These are phyloP conservation scores for Oenanthe javanica DNA, from an alignment of 140 eudicot genomes.

Conservation along the genomic window DNA sequence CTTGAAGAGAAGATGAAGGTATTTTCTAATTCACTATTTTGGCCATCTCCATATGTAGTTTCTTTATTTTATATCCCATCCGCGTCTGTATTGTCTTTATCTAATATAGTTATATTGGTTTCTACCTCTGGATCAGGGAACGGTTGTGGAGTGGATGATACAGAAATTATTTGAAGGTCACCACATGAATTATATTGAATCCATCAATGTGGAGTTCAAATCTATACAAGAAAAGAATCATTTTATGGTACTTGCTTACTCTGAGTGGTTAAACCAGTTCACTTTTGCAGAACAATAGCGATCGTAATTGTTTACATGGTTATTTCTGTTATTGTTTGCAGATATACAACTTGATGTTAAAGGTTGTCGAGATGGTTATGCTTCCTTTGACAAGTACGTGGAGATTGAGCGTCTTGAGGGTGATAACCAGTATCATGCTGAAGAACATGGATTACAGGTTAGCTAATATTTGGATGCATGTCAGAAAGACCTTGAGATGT, in stretches of 20 bases:
- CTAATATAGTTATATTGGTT: background rate
- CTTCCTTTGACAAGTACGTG: constrained; percentile 96
- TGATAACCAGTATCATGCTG: constrained; percentile 90
- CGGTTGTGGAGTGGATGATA: constrained; percentile 96
- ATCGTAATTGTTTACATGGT: background rate
- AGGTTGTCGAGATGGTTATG: constrained; percentile 90
- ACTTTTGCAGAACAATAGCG: background rate
- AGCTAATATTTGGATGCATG: background rate
- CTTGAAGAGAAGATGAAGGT: constrained; percentile 99
- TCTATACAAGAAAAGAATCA: constrained; percentile 88
- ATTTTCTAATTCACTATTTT: constrained; percentile 2
- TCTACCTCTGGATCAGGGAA: constrained; percentile 45
- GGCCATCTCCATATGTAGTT: background rate
- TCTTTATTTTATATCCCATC: background rate
- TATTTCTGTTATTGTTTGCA: constrained; percentile 22
- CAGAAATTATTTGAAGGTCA: constrained; percentile 95
- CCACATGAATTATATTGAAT: constrained; percentile 92
- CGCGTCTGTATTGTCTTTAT: background rate
- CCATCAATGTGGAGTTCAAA: constrained; percentile 87
- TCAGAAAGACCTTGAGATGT: background rate
- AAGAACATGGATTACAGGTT: constrained; percentile 85
- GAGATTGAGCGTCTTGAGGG: constrained; percentile 96
- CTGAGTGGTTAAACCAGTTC: background rate
- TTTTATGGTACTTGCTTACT: constrained; percentile 51
- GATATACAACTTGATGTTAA: constrained; percentile 96